Evolutionary conservation across 2,329 filamentous ascomycete species (phyloP).

Genomic region (Paecilomyces formosus): DNA sequence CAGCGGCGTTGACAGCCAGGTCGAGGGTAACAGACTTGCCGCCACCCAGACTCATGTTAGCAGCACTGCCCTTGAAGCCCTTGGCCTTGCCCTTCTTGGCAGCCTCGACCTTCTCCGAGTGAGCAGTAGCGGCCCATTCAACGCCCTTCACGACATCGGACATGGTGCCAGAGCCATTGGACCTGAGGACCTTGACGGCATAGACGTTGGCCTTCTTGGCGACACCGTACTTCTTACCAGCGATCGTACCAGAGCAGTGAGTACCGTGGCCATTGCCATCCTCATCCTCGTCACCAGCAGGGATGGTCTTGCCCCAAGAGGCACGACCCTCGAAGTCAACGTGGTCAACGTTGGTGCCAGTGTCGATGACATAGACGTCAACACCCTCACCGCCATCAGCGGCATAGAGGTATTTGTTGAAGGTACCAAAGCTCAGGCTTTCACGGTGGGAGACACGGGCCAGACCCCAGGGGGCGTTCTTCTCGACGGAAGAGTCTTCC

Average conservation of each 20-base stretch:
- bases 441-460: conserved; percentile 96
- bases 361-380: conserved; percentile 98
- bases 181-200: conserved; percentile 96
- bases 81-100: conserved; percentile 85
- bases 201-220: conserved; percentile 97
- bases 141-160: conserved; percentile 98
- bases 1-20: conserved; percentile 86
- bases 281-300: conserved; percentile 69
- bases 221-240: conserved; percentile 97
- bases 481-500: conserved; percentile 60
- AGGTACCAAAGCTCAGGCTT: conserved; percentile 77
- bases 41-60: conserved; percentile 99
- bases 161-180: conserved; percentile 97
- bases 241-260: conserved; percentile 97
- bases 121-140: conserved; percentile 80
- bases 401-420: conserved; percentile 97
- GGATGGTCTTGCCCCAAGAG: conserved; percentile 95
- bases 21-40: conserved; percentile 93
- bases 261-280: conserved; percentile 99
- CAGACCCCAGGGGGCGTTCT: conserved; percentile 95
- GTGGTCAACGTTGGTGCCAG: conserved; percentile 86
- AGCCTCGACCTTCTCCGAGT: conserved; percentile 65
- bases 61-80: conserved; percentile 97
- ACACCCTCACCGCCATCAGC: conserved; percentile 90
- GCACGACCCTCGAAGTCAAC: conserved; percentile 97